These are phyloP conservation scores for Phialophora tarda DNA, from an alignment of 2,329 filamentous ascomycete species.

Conservation along the genomic window DNA sequence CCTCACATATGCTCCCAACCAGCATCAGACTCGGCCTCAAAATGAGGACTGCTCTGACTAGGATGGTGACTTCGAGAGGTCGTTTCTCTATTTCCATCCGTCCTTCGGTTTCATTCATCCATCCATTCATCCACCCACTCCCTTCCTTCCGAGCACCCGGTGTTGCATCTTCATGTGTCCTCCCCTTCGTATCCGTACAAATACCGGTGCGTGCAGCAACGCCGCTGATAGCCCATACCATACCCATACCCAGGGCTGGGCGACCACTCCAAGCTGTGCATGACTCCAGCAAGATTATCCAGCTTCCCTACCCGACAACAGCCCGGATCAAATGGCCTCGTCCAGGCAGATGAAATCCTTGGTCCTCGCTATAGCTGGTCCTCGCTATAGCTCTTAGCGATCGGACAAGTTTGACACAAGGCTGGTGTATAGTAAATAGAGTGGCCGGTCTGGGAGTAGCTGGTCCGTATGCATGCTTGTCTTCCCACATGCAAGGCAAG, in stretches of 20 bases:
- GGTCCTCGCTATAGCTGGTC: not conserved
- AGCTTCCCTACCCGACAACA: not conserved
- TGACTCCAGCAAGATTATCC: not conserved
- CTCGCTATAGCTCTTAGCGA: not conserved
- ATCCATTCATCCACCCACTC: not conserved
- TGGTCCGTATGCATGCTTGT: not conserved
- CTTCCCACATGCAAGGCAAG: not conserved
- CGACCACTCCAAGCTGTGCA: not conserved
- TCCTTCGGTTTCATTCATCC: no score
- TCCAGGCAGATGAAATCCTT: no score
- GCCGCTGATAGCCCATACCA: not conserved
- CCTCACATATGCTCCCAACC: not conserved
- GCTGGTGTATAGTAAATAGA: not conserved
- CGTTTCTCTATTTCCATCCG: no score
- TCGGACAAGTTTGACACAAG: not conserved
- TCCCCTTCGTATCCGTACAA: not conserved
- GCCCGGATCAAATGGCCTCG: not conserved
- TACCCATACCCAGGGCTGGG: not conserved
- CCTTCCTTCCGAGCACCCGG: not conserved
- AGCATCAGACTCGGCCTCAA: not conserved
- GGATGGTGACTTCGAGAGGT: no score
- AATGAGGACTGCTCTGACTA: no score
- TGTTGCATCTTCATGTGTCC: not conserved
- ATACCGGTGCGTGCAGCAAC: not conserved
- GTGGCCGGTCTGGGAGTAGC: not conserved